A percentile compares a stretch with the other conserved stretches of the same genome.
Conservation (phyloP, 768 basidiomycete species). For the Phaeotremella skinneri region DNA sequence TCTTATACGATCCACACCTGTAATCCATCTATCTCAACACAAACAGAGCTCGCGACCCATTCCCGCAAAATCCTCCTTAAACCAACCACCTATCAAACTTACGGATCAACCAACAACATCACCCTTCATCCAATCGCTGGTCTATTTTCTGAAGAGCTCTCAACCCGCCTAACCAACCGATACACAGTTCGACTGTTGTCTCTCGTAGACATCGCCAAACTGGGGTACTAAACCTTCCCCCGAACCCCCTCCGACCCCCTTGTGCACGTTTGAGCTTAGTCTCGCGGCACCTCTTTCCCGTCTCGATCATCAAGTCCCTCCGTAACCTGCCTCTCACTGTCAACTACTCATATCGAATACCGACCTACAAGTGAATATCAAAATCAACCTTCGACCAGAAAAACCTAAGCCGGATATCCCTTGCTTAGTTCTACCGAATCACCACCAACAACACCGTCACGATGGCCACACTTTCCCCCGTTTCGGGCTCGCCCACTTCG, state of each 20-base stretch:
- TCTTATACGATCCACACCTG: background rate
- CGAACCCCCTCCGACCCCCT: constrained; percentile 40
- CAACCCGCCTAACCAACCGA: background rate
- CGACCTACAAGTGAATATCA: too few species aligned
- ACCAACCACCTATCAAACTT: constrained; percentile 4
- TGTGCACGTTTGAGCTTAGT: constrained; percentile 51
- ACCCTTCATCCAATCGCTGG: background rate
- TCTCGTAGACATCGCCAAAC: constrained; percentile 24
- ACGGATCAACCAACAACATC: constrained; percentile 10
- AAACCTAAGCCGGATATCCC: background rate
- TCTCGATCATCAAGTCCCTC: too few species aligned
- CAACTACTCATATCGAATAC: too few species aligned
- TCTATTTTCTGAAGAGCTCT: background rate
- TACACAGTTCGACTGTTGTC: background rate
- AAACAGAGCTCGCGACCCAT: constrained; percentile 52
- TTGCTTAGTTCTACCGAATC: background rate
- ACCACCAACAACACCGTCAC: constrained; percentile 11
- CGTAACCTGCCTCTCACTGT: too few species aligned
- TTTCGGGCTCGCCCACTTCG: constrained; percentile 30
- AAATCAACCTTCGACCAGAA: background rate
- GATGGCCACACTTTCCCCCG: constrained; percentile 27
- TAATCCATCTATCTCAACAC: background rate
- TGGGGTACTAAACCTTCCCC: constrained; percentile 22
- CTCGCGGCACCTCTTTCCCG: constrained; percentile 47
- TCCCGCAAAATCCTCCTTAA: constrained; percentile 41